Percentiles rank a stretch among this genome's conserved stretches.
Conservation (phyloP, 345 rosid genomes). For the Eucalyptus victrix region DNA sequence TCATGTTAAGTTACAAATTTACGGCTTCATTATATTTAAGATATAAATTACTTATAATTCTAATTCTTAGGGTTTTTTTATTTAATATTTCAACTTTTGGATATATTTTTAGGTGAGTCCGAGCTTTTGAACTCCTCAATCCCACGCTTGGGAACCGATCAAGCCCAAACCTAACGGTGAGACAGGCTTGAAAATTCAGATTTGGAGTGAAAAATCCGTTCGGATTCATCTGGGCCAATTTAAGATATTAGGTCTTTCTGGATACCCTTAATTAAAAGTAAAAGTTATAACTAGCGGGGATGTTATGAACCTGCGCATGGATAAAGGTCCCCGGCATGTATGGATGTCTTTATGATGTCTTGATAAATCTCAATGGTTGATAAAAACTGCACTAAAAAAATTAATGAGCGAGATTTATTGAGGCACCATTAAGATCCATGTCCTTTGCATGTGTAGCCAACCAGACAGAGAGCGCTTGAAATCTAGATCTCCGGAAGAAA, state of each 20-base stretch:
- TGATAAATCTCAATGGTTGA: not conserved
- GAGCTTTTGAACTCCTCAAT: not conserved
- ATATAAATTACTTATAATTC: not conserved
- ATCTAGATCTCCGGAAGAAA: not conserved
- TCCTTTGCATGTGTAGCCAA: not conserved
- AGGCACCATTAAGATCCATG: not conserved
- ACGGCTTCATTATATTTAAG: not conserved
- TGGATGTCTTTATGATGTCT: accelerated
- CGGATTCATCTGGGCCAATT: not conserved
- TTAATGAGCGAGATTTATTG: not conserved
- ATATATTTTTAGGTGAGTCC: not conserved
- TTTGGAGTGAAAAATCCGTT: not conserved
- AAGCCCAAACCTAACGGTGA: not conserved
- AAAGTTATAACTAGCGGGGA: not conserved
- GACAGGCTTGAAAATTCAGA: not conserved
- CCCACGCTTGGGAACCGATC: not conserved
- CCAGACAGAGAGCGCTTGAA: not conserved
- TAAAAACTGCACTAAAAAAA: not conserved
- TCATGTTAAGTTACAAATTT: not conserved
- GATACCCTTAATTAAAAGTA: not conserved
- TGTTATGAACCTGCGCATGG: not conserved
- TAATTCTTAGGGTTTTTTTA: not conserved
- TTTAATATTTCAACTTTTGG: too few species aligned
- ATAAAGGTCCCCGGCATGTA: not conserved
- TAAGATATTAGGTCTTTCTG: not conserved